Evolutionary conservation across 192 early-diverging fungal species (phyloP).

Genomic region (Chytriomyces sp.): DNA sequence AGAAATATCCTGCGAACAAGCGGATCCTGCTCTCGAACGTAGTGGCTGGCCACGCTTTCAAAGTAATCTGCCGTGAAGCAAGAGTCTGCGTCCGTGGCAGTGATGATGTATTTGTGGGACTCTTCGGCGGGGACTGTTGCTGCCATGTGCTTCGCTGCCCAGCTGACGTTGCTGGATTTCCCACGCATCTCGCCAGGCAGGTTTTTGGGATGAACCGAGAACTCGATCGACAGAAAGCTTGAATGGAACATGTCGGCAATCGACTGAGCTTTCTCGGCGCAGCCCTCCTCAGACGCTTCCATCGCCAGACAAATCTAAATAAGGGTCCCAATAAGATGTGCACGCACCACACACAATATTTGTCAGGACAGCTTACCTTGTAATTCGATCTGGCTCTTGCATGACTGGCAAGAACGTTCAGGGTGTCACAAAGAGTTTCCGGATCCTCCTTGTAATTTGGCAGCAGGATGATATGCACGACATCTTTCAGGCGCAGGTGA

Average conservation of each 20-base stretch:
- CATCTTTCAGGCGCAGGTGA: conserved; percentile 53
- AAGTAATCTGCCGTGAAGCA: conserved; percentile 62
- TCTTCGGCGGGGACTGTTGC: conserved; percentile 12
- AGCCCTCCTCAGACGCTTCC: conserved; percentile 58
- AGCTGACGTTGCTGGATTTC: conserved; percentile 60
- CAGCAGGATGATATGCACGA: conserved; percentile 60
- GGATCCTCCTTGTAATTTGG: conserved; percentile 66
- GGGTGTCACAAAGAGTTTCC: conserved; percentile 55
- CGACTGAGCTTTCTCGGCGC: conserved; percentile 50
- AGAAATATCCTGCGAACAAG: not conserved
- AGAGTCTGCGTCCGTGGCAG: conserved; percentile 64
- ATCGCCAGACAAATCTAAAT: conserved; percentile 60
- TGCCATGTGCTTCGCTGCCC: conserved; percentile 49
- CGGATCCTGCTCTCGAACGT: not conserved
- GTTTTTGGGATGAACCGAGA: conserved; percentile 48
- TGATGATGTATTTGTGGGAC: conserved; percentile 49
- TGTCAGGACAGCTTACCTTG: conserved; percentile 45
- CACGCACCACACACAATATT: conserved; percentile 36
- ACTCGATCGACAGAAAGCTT: conserved; percentile 54
- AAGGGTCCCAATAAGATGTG: not conserved
- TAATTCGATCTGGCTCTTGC: conserved; percentile 10
- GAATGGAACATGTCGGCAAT: conserved; percentile 46
- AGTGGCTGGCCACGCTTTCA: conserved; percentile 19
- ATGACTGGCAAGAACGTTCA: conserved; percentile 55
- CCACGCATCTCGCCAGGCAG: conserved; percentile 61